phyloP scores from a whole-genome alignment of 2,329 filamentous ascomycete genomes.

The Colletotrichum endophyticum region DNA sequence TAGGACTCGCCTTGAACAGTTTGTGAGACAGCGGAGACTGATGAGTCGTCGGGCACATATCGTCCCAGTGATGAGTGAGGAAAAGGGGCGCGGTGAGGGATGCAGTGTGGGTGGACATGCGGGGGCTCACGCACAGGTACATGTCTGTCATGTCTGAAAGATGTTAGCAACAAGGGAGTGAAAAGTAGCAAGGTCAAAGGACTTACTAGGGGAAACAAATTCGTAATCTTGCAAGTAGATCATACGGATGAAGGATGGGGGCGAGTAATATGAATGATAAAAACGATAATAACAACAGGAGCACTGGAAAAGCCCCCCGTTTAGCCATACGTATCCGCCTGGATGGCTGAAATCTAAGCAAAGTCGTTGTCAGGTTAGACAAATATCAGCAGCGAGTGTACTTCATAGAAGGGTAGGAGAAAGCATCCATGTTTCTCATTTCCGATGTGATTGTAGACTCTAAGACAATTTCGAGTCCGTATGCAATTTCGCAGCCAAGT shows the following conservation, averaged over 20 bases:
- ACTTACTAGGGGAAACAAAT: neutral
- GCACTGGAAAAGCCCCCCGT: neutral
- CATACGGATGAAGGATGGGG: neutral
- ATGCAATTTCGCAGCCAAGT: neutral
- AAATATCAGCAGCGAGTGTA: neutral
- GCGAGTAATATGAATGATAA: neutral
- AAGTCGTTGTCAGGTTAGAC: neutral
- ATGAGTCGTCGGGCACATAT: neutral
- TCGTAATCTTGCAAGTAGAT: neutral
- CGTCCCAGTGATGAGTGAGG: neutral
- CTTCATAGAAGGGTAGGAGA: neutral
- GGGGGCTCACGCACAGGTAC: neutral
- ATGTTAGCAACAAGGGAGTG: neutral
- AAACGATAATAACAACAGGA: neutral
- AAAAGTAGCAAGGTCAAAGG: neutral
- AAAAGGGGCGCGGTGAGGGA: neutral
- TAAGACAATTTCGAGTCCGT: neutral
- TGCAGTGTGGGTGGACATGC: neutral
- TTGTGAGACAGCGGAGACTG: neutral
- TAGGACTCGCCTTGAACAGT: neutral
- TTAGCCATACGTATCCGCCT: neutral
- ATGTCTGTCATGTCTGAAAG: neutral
- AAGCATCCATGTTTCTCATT: neutral
- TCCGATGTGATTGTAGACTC: neutral
- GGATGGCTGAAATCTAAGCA: neutral